Base-by-base conservation (phyloP, 2,329 filamentous ascomycete genomes). In the Gnomoniopsis sp. region DNA sequence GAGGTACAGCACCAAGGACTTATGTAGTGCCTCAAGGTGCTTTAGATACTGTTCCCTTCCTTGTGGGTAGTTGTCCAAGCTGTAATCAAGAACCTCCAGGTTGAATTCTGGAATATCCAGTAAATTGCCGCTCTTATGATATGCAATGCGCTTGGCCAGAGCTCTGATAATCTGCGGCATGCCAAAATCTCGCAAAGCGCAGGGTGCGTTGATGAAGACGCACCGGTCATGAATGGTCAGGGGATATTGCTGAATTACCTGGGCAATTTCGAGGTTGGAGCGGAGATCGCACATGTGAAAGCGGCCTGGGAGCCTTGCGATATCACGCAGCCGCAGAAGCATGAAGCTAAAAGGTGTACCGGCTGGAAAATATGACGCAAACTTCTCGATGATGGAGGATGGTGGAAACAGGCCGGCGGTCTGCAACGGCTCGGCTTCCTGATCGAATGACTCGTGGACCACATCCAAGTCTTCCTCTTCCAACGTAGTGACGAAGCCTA, bases 321-420 rank as follows among this genome's bases (percentile, higher is more conserved):
- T 79, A 57, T 91, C 87, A 62, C 88, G 80, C 51, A 98, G 77
- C 2, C 89, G 88, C 62, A 87, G 79, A 57, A 98, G 74, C 60
- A 98, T 86, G 68, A 92, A 96, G 63, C 87, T 88, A 65, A 98
- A 89, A 0, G 93, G 91, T 0, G 90, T 93, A 6, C 83, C 82
- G 0, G 86, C 83, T 0, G 93, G 91, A 66, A 96, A 96, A 69
- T 93, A 95, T 2, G 84, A 82, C 1, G 89, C 82, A 69, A 98
- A 95, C 8, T 84, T 82, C 68, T 95, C 85, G 36, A 96, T 77
- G 2, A 91, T 80, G 26, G 80, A 72, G 1, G 84, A 79, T 0
- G 92, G 90, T 3, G 93, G 90, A 51, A 88, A 80, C 41, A 98
- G 79, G 23, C 89, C 90, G 0, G 91, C 93, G 2, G 82, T 79